Conservation (phyloP, 306 rosid genomes). For the Nissolia schottii region DNA sequence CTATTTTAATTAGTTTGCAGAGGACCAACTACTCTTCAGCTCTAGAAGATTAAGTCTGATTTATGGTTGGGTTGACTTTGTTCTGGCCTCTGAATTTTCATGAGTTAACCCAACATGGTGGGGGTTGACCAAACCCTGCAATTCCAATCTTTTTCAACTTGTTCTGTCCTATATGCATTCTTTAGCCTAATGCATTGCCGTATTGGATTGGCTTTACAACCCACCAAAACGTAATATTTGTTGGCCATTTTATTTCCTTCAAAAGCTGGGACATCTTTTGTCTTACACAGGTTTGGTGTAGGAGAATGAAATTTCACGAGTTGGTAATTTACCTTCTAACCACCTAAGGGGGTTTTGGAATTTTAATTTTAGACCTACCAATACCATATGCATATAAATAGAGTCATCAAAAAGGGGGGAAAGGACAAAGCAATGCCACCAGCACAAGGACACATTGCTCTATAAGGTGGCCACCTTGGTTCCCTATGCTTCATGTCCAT, state of each 20-base stretch:
- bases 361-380: constrained; percentile 27
- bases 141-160: constrained; percentile 4
- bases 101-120: not conserved
- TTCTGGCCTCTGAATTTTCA: not conserved
- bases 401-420: not conserved
- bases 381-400: not conserved
- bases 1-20: not conserved
- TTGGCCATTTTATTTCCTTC: constrained; percentile 18
- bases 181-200: not conserved
- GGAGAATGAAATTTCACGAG: not conserved
- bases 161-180: not conserved
- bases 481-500: constrained; percentile 19
- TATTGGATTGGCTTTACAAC: not conserved
- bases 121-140: constrained; percentile 22
- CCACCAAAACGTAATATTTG: constrained; percentile 26
- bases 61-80: constrained; percentile 9
- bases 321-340: constrained; percentile 8
- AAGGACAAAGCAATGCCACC: constrained; percentile 14
- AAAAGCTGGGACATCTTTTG: constrained; percentile 21
- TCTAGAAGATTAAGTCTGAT: not conserved
- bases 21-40: not conserved
- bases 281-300: not conserved
- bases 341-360: not conserved
- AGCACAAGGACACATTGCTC: constrained; percentile 23
- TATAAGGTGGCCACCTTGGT: constrained; percentile 28